Evolutionary conservation across 2,329 filamentous ascomycete genomes (phyloP), one percentile per base, ranked within the genome.

Genomic region (Penicillium sp.): DNA sequence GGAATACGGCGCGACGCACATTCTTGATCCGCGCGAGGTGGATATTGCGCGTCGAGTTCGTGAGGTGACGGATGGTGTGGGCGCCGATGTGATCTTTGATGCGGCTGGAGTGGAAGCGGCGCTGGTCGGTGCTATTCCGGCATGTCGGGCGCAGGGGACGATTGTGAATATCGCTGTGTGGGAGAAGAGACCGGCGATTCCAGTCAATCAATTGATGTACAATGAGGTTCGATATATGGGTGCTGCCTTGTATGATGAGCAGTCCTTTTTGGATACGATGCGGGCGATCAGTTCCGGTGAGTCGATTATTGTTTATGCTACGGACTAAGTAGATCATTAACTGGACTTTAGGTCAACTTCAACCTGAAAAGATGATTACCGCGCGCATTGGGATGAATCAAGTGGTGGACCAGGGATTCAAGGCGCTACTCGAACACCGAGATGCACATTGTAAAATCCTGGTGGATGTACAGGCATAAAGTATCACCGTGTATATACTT

Each of bases 81-180:
- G 78, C 0, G 74, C 73, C 1, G 73, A 80, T 50, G 65, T 81
- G 2, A 73, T 75, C 0, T 79, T 81, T 44, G 78, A 83, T 45
- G 77, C 76, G 20, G 77, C 78, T 0, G 79, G 79, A 5, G 75
- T 80, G 13, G 67, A 72, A n/a, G 64, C 64, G 1, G 73, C 66
- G n/a, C 49, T 73, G 3, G 55, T 66, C 25, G 54, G 42, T 48
- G 76, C 60, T 48, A 75, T 70, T 27, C 57, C 67, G 13, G 67
- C 72, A 0, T 71, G 78, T 2, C 66, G 70, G 32, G 66, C 69
- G 0, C 66, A 73, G 23, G 79, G 78, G 0, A 75, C 74, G 0
- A 67, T 83, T 0, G 70, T 82, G 2, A 82, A 82, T 43, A 70
- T 82, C n/a, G 76, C 79, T 0, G 75, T 82, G 2, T 82, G 76